Conservation (phyloP, 2,329 filamentous ascomycete genomes). For the Calonectria honghensis region DNA sequence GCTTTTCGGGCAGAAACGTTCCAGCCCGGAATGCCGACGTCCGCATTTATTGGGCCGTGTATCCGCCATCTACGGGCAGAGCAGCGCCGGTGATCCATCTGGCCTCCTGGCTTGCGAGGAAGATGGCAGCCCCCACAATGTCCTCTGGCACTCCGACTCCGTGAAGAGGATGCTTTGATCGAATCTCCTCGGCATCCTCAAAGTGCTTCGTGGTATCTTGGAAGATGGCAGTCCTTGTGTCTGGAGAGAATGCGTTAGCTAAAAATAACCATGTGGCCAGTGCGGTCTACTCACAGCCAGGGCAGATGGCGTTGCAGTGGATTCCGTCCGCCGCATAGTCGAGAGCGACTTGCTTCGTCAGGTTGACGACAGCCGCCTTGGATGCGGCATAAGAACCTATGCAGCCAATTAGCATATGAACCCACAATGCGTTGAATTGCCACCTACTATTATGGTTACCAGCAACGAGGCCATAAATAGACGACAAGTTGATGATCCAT, state of each 20-base stretch:
- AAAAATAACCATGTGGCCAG: neutral
- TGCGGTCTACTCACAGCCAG: conserved; percentile 61
- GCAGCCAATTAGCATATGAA: conserved; percentile 13
- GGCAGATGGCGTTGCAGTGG: conserved; percentile 73
- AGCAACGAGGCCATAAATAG: conserved; percentile 64
- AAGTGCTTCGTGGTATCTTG: conserved; percentile 47
- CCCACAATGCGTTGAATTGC: conserved; percentile 34
- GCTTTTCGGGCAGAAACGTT: conserved; percentile 1
- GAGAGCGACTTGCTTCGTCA: conserved; percentile 68
- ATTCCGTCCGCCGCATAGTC: conserved; percentile 70
- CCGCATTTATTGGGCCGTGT: conserved; percentile 56
- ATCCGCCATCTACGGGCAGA: conserved; percentile 64
- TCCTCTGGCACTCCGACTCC: conserved; percentile 55
- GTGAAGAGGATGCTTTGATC: conserved; percentile 52
- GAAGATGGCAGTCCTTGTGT: conserved; percentile 55
- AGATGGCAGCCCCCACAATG: conserved; percentile 59
- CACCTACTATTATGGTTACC: conserved; percentile 48
- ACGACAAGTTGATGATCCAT: conserved; percentile 70
- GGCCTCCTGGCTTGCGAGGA: conserved; percentile 62
- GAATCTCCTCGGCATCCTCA: conserved; percentile 44
- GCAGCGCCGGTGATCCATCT: conserved; percentile 64
- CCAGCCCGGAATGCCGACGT: neutral
- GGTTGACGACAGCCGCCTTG: conserved; percentile 70
- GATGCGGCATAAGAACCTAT: conserved; percentile 65
- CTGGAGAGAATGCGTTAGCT: conserved; percentile 34